Conservation (phyloP, 352 stramenopile genomes). For the Stephanocyclus meneghinianus region DNA sequence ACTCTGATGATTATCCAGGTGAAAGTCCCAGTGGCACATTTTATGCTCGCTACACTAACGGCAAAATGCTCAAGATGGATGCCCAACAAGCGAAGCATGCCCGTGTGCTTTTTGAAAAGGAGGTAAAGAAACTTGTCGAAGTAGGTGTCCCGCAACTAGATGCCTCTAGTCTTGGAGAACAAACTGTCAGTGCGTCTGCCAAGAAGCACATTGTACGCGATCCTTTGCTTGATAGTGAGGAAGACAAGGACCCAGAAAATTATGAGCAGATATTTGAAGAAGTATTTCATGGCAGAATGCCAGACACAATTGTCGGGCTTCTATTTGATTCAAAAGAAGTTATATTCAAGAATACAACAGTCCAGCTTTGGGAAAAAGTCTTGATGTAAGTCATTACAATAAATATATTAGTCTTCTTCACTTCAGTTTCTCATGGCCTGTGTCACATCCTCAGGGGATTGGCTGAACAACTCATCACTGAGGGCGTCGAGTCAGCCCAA, state of each 20-base stretch:
- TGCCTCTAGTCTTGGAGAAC: slow-evolving; percentile 19
- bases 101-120: slow-evolving; percentile 25
- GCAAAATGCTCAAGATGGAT: slow-evolving; percentile 28
- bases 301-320: slow-evolving; percentile 39
- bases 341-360: not conserved
- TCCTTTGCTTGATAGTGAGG: slow-evolving; percentile 27
- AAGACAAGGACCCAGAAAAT: slow-evolving; percentile 34
- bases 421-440: not conserved
- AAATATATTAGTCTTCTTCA: not conserved
- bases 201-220: slow-evolving; percentile 10
- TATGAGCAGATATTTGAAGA: slow-evolving; percentile 50
- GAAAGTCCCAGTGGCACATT: slow-evolving; percentile 13
- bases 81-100: slow-evolving; percentile 10
- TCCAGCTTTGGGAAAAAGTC: slow-evolving; percentile 6
- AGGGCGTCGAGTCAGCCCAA: slow-evolving; percentile 7
- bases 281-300: slow-evolving; percentile 34
- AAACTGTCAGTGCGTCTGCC: not conserved
- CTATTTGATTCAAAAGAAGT: not conserved
- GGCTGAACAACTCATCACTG: slow-evolving; percentile 2
- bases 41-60: slow-evolving; percentile 27
- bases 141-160: slow-evolving; percentile 18
- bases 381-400: slow-evolving; percentile 5
- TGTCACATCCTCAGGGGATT: not conserved
- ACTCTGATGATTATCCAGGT: slow-evolving; percentile 6
- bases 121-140: slow-evolving; percentile 28